Base-by-base conservation (phyloP, 106 monocot species). In the Dendrobium huoshanense region DNA sequence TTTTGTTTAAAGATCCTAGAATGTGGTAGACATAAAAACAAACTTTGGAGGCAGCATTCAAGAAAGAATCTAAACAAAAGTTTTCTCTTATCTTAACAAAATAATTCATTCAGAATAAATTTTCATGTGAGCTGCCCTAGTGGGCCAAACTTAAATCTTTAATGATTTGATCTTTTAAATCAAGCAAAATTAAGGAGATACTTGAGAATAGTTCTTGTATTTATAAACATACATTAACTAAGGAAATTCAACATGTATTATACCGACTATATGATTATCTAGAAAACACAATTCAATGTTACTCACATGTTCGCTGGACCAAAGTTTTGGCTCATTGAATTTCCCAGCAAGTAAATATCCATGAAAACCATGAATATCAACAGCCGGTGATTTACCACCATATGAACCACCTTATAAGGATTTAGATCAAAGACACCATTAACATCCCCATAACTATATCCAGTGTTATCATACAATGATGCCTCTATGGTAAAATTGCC, bases 231-330 rank as follows among this genome's bases (percentile, higher is more conserved):
- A 16, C 33, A 13, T 11, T 65, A 24, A 7, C 25, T 65, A 8
- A 70, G 37, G 33, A 70, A 70, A 70, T 37, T 33, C 70, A 33
- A 9, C 33, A 68, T 68, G 29, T 16, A 37, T 16, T 37, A 37
- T 16, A 37, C 29, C 37, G 13, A 70, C 29, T 37, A 33, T 0
- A 65, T 24, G n/a, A 15, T 8, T 24, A n/a, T 10, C 33, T 70
- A 70, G 15, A 37, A 15, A 2, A 9, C 37, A 15, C 16, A 70
- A 70, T 55, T 81, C 16, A 33, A 73, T 15, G 67, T 42, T 73
- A 4, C 92, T 92, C 72, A 98, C 98, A 88, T 95, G 84, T 80
- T 98, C 98, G 40, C 91, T 89, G 54, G 98, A 95, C 98, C 98
- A 98, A 82, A 98, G 91, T 72, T 92, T 98, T 75, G 98, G 98